Base-by-base conservation (phyloP, 345 rosid species). In the Erodium maritimum region DNA sequence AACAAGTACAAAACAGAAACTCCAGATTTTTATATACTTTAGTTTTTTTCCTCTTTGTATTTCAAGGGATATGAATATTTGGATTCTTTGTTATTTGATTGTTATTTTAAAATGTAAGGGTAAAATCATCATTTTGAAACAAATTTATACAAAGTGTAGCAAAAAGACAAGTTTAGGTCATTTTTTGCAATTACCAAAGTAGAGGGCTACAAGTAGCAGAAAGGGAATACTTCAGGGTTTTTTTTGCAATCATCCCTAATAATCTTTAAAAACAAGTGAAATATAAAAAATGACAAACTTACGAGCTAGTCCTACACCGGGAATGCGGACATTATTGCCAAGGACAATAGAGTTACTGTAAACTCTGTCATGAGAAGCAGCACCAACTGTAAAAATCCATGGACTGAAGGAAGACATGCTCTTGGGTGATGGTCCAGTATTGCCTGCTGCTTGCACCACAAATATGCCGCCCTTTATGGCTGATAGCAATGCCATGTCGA, bases 391-490 rank as follows among this genome's bases (percentile, higher is more conserved):
- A 67, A 77, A 86, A 59, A 93, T 93, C 99, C 99, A 93, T 9
- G 99, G 99, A 52, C 99, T 93, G 70, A 89, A 93, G 66, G 99
- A 93, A 68, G 95, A 79, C 80, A 87, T 73, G 75, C 96, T 93
- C 68, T 78, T 93, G 19, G 97, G 97, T 14, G 99, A 85, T 25
- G 99, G 99, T 33, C 99, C 99, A 7, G 96, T 87, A 65, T 93
- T 93, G 59, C 97, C 99, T 12, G 99, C 95, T 50, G 99, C 99
- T 84, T 93, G 99, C 61, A 93, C 99, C 45, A 87, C 88, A 63
- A 89, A 93, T 65, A 93, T 82, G 51, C 99, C 96, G 58, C 86
- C 83, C 75, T 85, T 93, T 29, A 75, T 90, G 57, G 99, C 95
- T 20, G 91, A 85, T 17, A 89, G 75, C 77, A 93, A 73, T 56